These are phyloP conservation scores for Botrytis pseudocinerea DNA, from an alignment of 2,329 filamentous ascomycete species.

Conservation along the genomic window DNA sequence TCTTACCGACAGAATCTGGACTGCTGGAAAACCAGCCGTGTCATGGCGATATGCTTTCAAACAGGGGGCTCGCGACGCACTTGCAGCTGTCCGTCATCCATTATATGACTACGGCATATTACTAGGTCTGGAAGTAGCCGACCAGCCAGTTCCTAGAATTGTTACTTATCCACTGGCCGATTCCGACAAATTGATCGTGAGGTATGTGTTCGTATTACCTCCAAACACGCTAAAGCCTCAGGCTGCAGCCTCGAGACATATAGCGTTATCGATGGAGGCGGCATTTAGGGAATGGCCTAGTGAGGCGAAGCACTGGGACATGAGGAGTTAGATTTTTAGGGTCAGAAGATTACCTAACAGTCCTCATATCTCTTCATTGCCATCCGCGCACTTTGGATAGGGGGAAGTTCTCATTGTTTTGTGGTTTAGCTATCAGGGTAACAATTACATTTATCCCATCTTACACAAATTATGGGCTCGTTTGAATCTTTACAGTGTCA, in stretches of 20 bases:
- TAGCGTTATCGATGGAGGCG: neutral
- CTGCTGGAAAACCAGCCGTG: neutral
- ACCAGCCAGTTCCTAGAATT: neutral
- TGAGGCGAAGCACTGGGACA: neutral
- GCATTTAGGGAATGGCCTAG: neutral
- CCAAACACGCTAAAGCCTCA: neutral
- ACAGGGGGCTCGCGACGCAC: neutral
- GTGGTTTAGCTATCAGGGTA: neutral
- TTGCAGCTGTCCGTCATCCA: neutral
- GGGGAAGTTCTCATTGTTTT: neutral
- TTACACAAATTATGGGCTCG: neutral
- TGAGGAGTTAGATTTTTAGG: neutral
- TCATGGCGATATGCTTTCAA: neutral
- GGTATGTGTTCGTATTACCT: slow-evolving; percentile 1
- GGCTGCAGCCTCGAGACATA: neutral
- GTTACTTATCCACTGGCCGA: neutral
- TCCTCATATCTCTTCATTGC: neutral
- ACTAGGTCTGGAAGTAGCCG: slow-evolving; percentile 9
- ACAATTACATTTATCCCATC: neutral
- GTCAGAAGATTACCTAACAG: neutral
- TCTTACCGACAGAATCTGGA: neutral
- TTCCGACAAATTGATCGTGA: neutral
- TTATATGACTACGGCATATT: neutral
- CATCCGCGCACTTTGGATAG: neutral
- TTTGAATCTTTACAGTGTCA: neutral